Evolutionary conservation across 139 green algal species (phyloP).

Genomic region (Haematococcus lacustris): DNA sequence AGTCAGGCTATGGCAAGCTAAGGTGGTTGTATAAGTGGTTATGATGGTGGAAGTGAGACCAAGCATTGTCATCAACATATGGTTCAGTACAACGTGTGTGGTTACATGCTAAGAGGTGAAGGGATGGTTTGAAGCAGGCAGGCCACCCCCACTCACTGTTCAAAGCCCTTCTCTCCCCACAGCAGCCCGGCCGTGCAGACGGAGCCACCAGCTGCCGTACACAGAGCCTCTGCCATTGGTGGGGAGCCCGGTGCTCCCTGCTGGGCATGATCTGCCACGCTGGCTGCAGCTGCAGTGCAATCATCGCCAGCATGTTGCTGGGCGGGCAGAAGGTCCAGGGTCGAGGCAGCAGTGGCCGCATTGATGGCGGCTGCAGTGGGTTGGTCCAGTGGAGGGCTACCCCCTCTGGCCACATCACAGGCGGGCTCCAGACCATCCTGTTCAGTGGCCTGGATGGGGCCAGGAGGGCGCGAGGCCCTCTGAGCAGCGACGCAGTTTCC

Average conservation of each 20-base stretch:
- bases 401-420: no score
- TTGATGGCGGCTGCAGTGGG: no score
- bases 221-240: neutral
- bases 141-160: neutral
- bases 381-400: no score
- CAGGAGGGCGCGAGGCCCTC: no score
- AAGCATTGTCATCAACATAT: neutral
- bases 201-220: neutral
- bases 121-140: neutral
- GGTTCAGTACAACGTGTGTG: neutral
- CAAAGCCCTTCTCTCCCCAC: conserved; percentile 6
- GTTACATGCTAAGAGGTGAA: neutral
- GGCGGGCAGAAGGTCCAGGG: neutral
- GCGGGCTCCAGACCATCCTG: no score
- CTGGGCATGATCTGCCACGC: neutral
- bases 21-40: neutral
- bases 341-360: neutral
- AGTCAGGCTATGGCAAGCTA: neutral
- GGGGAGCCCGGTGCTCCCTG: no score
- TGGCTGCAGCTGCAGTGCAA: neutral
- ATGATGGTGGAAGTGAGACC: neutral
- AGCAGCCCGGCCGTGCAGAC: neutral
- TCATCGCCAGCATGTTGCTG: neutral
- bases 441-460: no score
- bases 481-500: no score